Percentiles rank a stretch among this genome's conserved stretches.
Evolutionary conservation across 2,329 filamentous ascomycete species (phyloP).

Genomic region (Colletotrichum gloeosporioides): DNA sequence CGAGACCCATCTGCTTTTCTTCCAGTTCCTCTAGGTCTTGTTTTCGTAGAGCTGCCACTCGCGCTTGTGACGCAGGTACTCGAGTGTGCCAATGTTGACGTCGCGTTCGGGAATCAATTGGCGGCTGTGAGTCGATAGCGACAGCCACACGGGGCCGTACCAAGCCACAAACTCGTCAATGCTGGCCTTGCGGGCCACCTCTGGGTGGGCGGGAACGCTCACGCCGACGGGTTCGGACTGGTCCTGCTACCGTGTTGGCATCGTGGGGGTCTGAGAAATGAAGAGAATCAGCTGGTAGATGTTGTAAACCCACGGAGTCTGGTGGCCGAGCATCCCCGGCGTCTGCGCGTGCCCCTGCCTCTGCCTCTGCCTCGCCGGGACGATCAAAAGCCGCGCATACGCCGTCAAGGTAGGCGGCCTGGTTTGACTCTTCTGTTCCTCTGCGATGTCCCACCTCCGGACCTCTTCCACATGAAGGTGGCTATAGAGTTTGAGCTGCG

Average conservation of each 20-base stretch:
- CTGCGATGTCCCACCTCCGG: background rate
- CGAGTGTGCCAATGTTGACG: background rate
- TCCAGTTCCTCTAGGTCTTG: background rate
- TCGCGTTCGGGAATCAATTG: background rate
- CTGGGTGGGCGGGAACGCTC: background rate
- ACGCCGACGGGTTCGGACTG: background rate
- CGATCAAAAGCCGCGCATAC: background rate
- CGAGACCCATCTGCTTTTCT: background rate
- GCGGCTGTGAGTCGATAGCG: background rate
- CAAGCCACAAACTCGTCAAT: background rate
- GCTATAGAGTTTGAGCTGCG: background rate
- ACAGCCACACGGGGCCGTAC: background rate
- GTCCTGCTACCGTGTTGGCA: background rate
- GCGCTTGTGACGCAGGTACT: background rate
- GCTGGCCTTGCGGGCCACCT: background rate
- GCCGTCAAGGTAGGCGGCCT: background rate
- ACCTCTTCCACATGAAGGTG: background rate
- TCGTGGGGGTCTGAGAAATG: background rate
- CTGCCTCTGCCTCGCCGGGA: background rate
- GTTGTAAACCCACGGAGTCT: background rate
- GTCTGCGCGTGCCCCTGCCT: background rate
- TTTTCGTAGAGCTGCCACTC: background rate
- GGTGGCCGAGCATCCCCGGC: background rate
- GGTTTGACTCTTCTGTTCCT: background rate
- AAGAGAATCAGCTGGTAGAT: background rate